A percentile compares a stretch with the other conserved stretches of the same genome.
Conservation (phyloP, 345 rosid genomes). For the Dovyalis caffra region DNA sequence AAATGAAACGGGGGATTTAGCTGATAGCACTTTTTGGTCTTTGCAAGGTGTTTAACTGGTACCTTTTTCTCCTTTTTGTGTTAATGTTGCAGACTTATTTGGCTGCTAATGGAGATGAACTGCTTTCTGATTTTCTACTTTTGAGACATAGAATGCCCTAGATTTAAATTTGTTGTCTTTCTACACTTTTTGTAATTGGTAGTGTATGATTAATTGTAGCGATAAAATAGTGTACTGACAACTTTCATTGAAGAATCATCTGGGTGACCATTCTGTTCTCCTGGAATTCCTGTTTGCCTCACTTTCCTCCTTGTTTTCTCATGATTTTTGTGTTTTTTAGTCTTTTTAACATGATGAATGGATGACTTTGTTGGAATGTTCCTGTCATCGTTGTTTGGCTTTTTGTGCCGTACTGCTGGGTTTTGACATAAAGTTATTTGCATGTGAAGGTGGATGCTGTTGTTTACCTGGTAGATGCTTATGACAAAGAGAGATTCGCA, state of each 20-base stretch:
- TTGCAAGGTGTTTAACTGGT: constrained; percentile 21
- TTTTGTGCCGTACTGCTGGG: not conserved
- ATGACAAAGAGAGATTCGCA: constrained; percentile 60
- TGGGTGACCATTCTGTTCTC: not conserved
- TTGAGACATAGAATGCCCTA: not conserved
- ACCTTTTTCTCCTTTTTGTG: not conserved
- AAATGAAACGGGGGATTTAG: constrained; percentile 25
- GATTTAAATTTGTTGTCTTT: too few relatives aligned
- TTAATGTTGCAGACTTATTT: not conserved
- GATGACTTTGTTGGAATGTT: not conserved
- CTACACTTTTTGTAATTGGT: not conserved
- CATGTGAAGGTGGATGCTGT: constrained; percentile 62
- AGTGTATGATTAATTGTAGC: not conserved
- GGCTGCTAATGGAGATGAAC: not conserved
- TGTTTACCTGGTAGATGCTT: constrained; percentile 70
- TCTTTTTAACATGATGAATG: not conserved
- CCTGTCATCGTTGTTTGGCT: not conserved
- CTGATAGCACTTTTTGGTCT: constrained; percentile 22
- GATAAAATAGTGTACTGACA: not conserved
- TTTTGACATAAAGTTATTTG: constrained; percentile 1
- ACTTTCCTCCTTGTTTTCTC: not conserved
- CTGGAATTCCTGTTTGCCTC: not conserved
- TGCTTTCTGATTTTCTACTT: not conserved
- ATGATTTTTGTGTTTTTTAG: not conserved
- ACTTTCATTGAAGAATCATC: not conserved